phyloP scores from a whole-genome alignment of 306 rosid species.

The Styphnolobium japonicum region DNA sequence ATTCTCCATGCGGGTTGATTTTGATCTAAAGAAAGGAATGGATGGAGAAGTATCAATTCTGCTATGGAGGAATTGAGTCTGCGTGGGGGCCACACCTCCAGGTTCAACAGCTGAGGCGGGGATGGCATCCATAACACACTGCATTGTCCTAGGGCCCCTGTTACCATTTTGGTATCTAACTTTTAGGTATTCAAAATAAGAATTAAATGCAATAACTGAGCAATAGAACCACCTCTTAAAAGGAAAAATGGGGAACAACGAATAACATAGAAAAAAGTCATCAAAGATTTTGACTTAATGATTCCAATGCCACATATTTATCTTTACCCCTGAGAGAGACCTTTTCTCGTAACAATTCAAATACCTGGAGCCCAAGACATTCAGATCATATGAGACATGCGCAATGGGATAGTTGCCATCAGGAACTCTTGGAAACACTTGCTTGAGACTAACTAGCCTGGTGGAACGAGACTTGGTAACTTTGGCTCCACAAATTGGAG shows the following conservation, averaged over 20 bases:
- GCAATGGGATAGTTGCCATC: constrained; percentile 79
- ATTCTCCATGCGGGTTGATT: constrained; percentile 54
- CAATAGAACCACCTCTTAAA: not conserved
- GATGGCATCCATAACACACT: constrained; percentile 88
- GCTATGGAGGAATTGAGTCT: constrained; percentile 65
- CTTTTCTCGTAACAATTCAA: not conserved
- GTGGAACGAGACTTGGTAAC: constrained; percentile 65
- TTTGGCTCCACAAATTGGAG: constrained; percentile 66
- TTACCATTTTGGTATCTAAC: constrained; percentile 26
- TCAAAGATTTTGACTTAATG: not conserved
- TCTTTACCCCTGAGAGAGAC: constrained; percentile 3
- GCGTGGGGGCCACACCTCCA: constrained; percentile 79
- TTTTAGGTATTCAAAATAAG: not conserved
- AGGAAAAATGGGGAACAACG: constrained; percentile 7
- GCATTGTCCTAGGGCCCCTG: constrained; percentile 97
- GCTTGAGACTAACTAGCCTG: constrained; percentile 66
- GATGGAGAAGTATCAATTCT: constrained; percentile 62
- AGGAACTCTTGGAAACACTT: constrained; percentile 89
- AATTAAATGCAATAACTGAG: not conserved
- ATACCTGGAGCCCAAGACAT: constrained; percentile 88
- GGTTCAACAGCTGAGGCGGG: constrained; percentile 81
- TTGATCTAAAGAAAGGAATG: constrained; percentile 68
- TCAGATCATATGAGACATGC: constrained; percentile 83
- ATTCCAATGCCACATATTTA: not conserved
- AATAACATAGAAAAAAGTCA: not conserved